Evolutionary conservation across 2,329 filamentous ascomycete species (phyloP).

Genomic region (Botrytis fragariae): DNA sequence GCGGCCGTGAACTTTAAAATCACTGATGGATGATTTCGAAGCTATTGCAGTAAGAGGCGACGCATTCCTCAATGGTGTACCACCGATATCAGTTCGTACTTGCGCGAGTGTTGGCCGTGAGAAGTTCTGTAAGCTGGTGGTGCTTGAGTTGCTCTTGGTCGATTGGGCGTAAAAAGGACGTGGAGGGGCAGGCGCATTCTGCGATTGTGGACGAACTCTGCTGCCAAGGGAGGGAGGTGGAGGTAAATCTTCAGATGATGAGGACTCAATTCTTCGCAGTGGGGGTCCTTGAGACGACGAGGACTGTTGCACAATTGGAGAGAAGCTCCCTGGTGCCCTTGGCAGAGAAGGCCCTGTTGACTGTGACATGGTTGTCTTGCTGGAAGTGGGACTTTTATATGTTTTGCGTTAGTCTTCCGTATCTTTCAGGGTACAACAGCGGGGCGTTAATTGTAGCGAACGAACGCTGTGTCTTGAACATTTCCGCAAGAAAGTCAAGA

Average conservation of each 20-base stretch:
- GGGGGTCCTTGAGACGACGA: slow-evolving; percentile 39
- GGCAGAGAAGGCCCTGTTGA: slow-evolving; percentile 28
- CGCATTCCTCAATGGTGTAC: slow-evolving; percentile 35
- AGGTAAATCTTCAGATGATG: slow-evolving; percentile 45
- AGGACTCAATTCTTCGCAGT: slow-evolving; percentile 47
- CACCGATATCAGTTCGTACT: slow-evolving; percentile 24
- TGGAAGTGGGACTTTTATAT: slow-evolving; percentile 20
- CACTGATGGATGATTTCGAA: slow-evolving; percentile 38
- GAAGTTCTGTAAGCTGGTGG: slow-evolving; percentile 52
- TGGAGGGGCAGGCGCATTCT: slow-evolving; percentile 39
- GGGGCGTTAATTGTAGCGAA: slow-evolving; percentile 20
- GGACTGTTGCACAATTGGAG: slow-evolving; percentile 37
- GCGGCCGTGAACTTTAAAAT: slow-evolving; percentile 51
- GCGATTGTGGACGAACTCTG: slow-evolving; percentile 47
- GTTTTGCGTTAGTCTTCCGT: slow-evolving; percentile 20
- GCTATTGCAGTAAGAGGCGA: slow-evolving; percentile 47
- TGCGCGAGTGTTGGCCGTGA: slow-evolving; percentile 48
- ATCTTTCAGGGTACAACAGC: slow-evolving; percentile 19
- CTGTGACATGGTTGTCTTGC: slow-evolving; percentile 29
- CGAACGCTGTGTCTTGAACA: slow-evolving; percentile 11
- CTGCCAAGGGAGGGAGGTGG: slow-evolving; percentile 38
- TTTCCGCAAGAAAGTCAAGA: slow-evolving; percentile 9
- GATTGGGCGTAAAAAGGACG: slow-evolving; percentile 50
- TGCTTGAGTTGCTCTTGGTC: slow-evolving; percentile 49
- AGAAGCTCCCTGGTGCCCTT: slow-evolving; percentile 38